These are phyloP conservation scores for Amanita brunnescens DNA, from an alignment of 768 basidiomycete genomes.

Conservation along the genomic window DNA sequence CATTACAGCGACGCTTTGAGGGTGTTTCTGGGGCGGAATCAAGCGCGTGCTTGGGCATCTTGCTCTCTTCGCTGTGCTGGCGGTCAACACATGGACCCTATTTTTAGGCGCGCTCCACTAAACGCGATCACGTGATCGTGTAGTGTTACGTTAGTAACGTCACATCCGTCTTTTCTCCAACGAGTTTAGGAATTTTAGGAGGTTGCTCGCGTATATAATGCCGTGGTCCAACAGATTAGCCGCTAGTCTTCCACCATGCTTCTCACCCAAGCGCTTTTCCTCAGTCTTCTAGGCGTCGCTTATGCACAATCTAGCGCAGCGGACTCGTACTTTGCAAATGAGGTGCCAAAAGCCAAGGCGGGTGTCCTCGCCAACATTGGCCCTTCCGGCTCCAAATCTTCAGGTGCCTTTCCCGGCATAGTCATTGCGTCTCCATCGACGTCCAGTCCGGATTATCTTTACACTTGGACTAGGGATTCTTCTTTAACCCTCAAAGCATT, in stretches of 20 bases:
- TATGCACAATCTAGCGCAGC: background rate
- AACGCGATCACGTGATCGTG: background rate
- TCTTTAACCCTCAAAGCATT: constrained; percentile 49
- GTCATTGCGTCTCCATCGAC: constrained; percentile 44
- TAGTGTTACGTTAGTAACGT: background rate
- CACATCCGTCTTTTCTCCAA: too few species aligned
- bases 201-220: too few species aligned
- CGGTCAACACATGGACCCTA: background rate
- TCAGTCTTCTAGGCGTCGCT: background rate
- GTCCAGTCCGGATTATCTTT: constrained; percentile 46
- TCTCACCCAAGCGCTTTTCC: background rate
- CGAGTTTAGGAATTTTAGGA: too few species aligned
- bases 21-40: background rate
- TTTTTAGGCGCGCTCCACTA: background rate
- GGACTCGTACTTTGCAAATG: background rate
- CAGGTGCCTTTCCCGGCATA: constrained; percentile 39
- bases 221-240: too few species aligned
- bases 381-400: constrained; percentile 32
- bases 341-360: constrained; percentile 22
- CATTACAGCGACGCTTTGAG: background rate
- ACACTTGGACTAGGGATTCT: constrained; percentile 61
- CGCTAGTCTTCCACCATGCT: background rate
- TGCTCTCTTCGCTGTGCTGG: background rate
- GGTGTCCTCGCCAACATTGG: constrained; percentile 56
- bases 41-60: background rate